Evolutionary conservation across 2,329 filamentous ascomycete genomes (phyloP), one percentile per base, ranked within the genome.

Genomic region (Colletotrichum somersetense): DNA sequence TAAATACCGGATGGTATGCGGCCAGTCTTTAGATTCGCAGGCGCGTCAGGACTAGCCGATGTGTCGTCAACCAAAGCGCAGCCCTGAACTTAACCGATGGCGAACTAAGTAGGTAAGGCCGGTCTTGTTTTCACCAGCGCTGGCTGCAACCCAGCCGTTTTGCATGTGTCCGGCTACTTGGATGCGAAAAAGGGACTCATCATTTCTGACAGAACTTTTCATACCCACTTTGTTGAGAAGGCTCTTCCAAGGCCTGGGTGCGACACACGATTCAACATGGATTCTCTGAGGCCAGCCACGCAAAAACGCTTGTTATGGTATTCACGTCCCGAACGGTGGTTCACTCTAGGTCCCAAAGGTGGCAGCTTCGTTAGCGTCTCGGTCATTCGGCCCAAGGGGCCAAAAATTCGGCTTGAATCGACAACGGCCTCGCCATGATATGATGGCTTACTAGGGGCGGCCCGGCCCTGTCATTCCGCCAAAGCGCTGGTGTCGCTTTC

Each of bases 151-250:
- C 33, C 35, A 46, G 53, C 23, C 42, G 55, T 33, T 50, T 61
- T 62, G 50, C 64, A 71, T 67, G 44, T 58, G 52, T 10, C 33
- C 35, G 26, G 53, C 42, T 10, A 10, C 35, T 44, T 62, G 50
- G 68, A 67, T n/a, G 38, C 57, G 64, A 63, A 35, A 40, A 42
- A 44, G 44, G 59, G n/a, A 55, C 35, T 16, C 23, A 52, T 71
- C 68, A 63, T 20, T 67, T 62, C 42, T 63, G 64, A 71, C 53
- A 67, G 58, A 71, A 71, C 66, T 57, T 50, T 52, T 42, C 50
- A 23, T 23, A 38, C 52, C 52, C 48, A 20, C 65, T 53, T 65
- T 38, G 23, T 52, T 40, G 42, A 30, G 48, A 66, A 20, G 10
- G n/a, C 23, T 23, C 7, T 66, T 48, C 53, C 63, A 44, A 38